Base-by-base conservation (phyloP, 352 stramenopile genomes). In the Pythium apleroticum region DNA sequence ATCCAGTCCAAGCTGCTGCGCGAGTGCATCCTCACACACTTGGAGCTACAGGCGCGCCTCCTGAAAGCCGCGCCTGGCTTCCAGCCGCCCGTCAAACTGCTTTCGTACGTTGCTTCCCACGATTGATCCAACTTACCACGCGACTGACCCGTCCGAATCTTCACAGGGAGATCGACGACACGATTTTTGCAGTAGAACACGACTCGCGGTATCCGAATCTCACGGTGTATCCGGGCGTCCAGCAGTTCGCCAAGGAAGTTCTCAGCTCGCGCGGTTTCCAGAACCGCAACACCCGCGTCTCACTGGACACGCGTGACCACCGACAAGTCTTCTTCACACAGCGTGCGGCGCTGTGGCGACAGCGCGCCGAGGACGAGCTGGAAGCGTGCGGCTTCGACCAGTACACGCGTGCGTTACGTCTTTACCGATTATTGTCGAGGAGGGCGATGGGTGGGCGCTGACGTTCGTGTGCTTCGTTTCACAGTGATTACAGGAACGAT, bases 111-210 rank as follows among this genome's bases (percentile, higher is more conserved):
- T 60, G 39, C n/a, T n/a, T n/a, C n/a, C n/a, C n/a, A n/a, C n/a
- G n/a, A n/a, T n/a, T n/a, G n/a, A n/a, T n/a, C n/a, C n/a, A n/a
- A n/a, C n/a, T n/a, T n/a, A n/a, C n/a, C n/a, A n/a, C n/a, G n/a
- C n/a, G n/a, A n/a, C n/a, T n/a, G n/a, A n/a, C n/a, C n/a, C n/a
- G n/a, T n/a, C n/a, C n/a, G n/a, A n/a, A n/a, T n/a, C n/a, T n/a
- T n/a, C n/a, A n/a, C 37, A 92, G 84, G 59, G 81, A 91, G 52
- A 91, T 93, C 46, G 84, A 93, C 58, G 84, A 93, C 57, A 90
- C 84, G 27, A 72, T 93, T 69, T 70, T 89, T 4, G 81, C 80
- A 1, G 77, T 76, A 10, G 69, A 88, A 12, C 84, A 91, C 43
- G 82, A 93, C 60, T 77, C 70, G 28, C 71, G 81, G 33, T 93